phyloP scores from a whole-genome alignment of 495 filamentous ascomycete genomes.

The Cryomyces minteri region DNA sequence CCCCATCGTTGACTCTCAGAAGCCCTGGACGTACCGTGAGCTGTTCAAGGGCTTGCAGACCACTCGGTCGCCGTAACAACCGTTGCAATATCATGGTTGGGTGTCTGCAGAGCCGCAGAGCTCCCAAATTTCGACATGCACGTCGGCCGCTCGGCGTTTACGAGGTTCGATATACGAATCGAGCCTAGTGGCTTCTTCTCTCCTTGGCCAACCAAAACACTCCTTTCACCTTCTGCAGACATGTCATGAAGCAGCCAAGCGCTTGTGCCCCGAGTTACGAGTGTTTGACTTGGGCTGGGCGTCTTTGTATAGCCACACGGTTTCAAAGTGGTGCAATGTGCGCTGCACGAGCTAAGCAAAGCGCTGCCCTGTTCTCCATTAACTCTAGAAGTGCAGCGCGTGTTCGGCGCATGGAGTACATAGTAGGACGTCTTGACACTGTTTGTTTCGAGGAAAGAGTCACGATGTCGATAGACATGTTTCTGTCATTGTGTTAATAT shows the following conservation, averaged over 20 bases:
- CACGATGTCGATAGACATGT: background rate
- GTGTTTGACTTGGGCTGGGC: background rate
- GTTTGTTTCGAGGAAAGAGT: background rate
- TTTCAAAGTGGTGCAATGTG: constrained; percentile 6
- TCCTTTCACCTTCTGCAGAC: constrained; percentile 4
- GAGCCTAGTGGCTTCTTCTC: background rate
- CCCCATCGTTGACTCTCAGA: too few relatives aligned
- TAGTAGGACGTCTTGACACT: background rate
- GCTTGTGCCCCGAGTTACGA: too few relatives aligned
- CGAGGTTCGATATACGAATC: background rate
- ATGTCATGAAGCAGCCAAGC: too few relatives aligned
- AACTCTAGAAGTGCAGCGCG: background rate
- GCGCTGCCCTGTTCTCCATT: background rate
- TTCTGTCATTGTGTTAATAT: background rate
- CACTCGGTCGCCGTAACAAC: constrained; percentile 30
- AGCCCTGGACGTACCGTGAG: too few relatives aligned
- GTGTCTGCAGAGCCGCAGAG: background rate
- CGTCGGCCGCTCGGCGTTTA: background rate
- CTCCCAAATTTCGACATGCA: background rate
- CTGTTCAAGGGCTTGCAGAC: constrained; percentile 23
- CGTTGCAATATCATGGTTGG: constrained; percentile 30
- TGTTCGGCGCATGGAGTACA: background rate
- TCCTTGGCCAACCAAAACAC: background rate
- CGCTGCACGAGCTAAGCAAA: too few relatives aligned
- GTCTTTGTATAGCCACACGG: constrained; percentile 7